phyloP scores from a whole-genome alignment of 2,329 filamentous ascomycete genomes.

The Penicillium sp. region DNA sequence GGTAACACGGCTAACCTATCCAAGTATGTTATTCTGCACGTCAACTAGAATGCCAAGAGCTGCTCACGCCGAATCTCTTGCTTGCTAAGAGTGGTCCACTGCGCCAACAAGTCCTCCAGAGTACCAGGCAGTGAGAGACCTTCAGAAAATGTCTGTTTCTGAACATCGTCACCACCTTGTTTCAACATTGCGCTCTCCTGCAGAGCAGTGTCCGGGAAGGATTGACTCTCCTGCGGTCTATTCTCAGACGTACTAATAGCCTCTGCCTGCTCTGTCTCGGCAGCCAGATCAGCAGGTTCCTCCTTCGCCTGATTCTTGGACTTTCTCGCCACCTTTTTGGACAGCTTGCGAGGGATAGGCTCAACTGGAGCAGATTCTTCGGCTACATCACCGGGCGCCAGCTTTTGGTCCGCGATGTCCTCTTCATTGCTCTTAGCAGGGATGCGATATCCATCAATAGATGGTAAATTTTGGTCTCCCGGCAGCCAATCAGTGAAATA shows the following conservation, averaged over 20 bases:
- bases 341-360: conserved; percentile 23
- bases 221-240: not conserved
- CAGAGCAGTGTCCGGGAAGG: not conserved
- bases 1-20: too few species aligned
- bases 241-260: not conserved
- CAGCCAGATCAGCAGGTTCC: conserved; percentile 4
- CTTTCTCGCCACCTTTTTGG: conserved; percentile 38
- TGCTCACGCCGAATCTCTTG: not conserved
- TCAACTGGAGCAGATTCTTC: conserved; percentile 13
- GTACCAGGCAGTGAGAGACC: not conserved
- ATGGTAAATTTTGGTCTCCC: too few species aligned
- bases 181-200: not conserved
- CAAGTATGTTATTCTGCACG: not conserved
- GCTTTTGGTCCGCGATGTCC: too few species aligned
- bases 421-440: not conserved
- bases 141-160: not conserved
- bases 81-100: conserved; percentile 2
- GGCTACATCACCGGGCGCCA: not conserved
- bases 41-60: not conserved
- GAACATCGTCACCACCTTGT: not conserved
- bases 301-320: conserved; percentile 27
- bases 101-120: conserved; percentile 1
- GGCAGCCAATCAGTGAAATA: too few species aligned
- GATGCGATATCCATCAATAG: not conserved
- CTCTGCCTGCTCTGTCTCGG: not conserved